Evolutionary conservation across 768 basidiomycete genomes (phyloP).

Genomic region (Mrakia hoshinonis): DNA sequence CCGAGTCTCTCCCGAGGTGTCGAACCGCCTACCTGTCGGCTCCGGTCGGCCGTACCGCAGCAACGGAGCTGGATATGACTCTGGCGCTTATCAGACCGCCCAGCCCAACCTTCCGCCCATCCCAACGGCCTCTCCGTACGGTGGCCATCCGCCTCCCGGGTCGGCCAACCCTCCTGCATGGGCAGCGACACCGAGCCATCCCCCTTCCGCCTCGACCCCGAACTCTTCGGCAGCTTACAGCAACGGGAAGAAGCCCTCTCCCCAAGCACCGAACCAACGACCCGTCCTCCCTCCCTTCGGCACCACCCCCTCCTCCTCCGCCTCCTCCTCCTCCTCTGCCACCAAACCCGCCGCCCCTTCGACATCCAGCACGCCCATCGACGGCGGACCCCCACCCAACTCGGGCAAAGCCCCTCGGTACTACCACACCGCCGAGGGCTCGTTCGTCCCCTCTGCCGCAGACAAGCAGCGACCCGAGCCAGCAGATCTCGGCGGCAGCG

Average conservation of each 20-base stretch:
- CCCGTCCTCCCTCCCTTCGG: background rate
- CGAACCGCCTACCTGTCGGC: background rate
- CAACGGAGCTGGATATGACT: background rate
- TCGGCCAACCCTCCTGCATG: background rate
- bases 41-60: background rate
- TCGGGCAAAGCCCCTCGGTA: too few relatives aligned
- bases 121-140: background rate
- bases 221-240: background rate
- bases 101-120: slow-evolving; percentile 1
- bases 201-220: background rate
- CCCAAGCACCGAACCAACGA: background rate
- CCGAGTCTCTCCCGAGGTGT: background rate
- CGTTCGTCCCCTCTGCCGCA: too few relatives aligned
- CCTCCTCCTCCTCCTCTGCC: background rate
- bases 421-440: too few relatives aligned
- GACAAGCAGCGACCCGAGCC: too few relatives aligned
- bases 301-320: background rate
- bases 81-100: background rate
- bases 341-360: background rate
- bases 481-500: too few relatives aligned
- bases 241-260: background rate
- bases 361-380: background rate
- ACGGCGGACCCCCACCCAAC: background rate
- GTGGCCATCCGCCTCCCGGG: background rate
- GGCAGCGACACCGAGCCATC: background rate